phyloP scores from a whole-genome alignment of 148 eudicot genomes.

The Dianthus caryophyllus region DNA sequence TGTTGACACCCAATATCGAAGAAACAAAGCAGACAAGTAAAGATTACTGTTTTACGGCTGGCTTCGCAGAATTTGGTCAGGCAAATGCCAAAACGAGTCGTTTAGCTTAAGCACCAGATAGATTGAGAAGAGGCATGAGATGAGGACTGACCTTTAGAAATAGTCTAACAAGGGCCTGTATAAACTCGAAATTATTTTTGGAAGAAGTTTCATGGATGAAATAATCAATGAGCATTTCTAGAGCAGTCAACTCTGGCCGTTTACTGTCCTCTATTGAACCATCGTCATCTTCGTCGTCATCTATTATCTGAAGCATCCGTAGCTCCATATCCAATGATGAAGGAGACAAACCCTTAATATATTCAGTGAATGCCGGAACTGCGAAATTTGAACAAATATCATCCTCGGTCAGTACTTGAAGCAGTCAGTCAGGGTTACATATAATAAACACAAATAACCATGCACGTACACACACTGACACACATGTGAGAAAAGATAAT shows the following conservation, averaged over 20 bases:
- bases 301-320: conserved; percentile 88
- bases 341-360: conserved; percentile 73
- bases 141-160: conserved; percentile 69
- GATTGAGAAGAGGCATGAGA: not conserved
- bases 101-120: not conserved
- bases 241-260: conserved; percentile 55
- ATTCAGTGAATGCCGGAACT: conserved; percentile 83
- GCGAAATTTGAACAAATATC: conserved; percentile 26
- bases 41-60: no score
- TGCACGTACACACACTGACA: not conserved
- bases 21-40: no score
- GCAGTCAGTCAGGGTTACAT: not conserved
- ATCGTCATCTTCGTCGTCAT: conserved; percentile 42
- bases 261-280: conserved; percentile 35
- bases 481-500: not conserved
- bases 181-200: conserved; percentile 83
- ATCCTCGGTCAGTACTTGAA: conserved; percentile 3
- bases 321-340: conserved; percentile 94
- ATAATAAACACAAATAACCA: not conserved
- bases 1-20: not conserved
- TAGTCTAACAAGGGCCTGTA: conserved; percentile 76
- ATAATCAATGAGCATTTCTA: conserved; percentile 81
- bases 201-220: conserved; percentile 67
- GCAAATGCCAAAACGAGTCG: not conserved
- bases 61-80: not conserved